These are phyloP conservation scores for Xylaria nigripes DNA, from an alignment of 495 filamentous ascomycete genomes.

Conservation along the genomic window DNA sequence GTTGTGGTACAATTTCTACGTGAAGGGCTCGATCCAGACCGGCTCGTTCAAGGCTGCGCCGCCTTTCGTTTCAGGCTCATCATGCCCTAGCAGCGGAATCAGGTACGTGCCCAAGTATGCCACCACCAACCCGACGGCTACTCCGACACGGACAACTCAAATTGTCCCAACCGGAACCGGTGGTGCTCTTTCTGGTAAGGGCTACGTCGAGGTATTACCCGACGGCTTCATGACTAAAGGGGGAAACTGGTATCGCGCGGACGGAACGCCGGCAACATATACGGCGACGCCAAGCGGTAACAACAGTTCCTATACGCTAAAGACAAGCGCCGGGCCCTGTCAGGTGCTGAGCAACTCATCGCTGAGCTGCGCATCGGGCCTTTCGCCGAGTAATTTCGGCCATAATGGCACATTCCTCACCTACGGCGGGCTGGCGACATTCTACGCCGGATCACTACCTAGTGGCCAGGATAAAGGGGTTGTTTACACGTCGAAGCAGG, in stretches of 20 bases:
- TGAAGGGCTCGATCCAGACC: constrained; percentile 59
- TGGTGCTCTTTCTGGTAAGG: constrained; percentile 38
- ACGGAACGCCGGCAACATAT: constrained; percentile 64
- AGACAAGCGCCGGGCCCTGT: constrained; percentile 52
- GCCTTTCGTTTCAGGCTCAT: constrained; percentile 16
- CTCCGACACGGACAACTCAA: neutral
- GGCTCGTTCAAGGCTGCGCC: constrained; percentile 54
- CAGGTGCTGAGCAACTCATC: constrained; percentile 35
- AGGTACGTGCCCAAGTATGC: constrained; percentile 26
- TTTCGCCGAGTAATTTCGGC: constrained; percentile 37
- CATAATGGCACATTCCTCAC: constrained; percentile 29
- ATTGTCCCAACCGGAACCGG: constrained; percentile 11
- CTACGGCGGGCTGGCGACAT: constrained; percentile 43
- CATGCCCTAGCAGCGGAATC: constrained; percentile 22
- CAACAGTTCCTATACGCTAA: constrained; percentile 49
- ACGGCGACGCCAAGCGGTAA: constrained; percentile 33
- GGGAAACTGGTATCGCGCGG: constrained; percentile 57
- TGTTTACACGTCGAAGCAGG: constrained; percentile 25
- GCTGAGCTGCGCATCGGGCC: constrained; percentile 44
- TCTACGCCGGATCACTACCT: constrained; percentile 52
- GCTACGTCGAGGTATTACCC: constrained; percentile 49
- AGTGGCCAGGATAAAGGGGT: constrained; percentile 38
- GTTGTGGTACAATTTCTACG: constrained; percentile 73
- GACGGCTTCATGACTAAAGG: constrained; percentile 63
- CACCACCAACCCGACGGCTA: constrained; percentile 9